Evolutionary conservation across 1,284 basidiomycete species (phyloP).

Genomic region (Cryptococcus hybrid): DNA sequence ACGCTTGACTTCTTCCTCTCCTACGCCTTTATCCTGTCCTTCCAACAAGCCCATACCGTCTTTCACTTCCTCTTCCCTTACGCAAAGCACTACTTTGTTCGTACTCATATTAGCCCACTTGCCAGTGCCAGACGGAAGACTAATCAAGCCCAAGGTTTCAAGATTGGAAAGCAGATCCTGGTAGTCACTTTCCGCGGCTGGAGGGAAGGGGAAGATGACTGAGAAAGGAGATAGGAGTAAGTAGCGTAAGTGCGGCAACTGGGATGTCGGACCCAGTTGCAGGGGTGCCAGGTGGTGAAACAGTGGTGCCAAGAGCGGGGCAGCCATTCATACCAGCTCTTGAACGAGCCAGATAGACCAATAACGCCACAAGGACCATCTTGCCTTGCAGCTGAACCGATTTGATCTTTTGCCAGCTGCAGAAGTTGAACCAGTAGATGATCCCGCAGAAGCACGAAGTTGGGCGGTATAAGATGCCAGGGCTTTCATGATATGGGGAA

Average conservation of each 20-base stretch:
- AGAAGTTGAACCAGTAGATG: conserved; percentile 9
- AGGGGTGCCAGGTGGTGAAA: conserved; percentile 15
- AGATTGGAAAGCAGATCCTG: conserved; percentile 47
- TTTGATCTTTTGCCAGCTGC: conserved; percentile 40
- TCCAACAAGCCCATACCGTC: conserved; percentile 29
- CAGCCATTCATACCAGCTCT: conserved; percentile 36
- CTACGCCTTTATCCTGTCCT: conserved; percentile 16
- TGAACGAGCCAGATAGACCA: conserved; percentile 34
- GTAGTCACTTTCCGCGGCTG: conserved; percentile 47
- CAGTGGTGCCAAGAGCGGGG: conserved; percentile 14
- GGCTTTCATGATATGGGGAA: conserved; percentile 45
- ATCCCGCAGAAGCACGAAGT: conserved; percentile 41
- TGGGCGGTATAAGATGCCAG: conserved; percentile 43
- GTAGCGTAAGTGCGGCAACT: conserved; percentile 41
- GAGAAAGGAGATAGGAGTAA: conserved; percentile 40
- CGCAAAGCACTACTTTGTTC: conserved; percentile 32
- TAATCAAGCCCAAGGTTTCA: conserved; percentile 44
- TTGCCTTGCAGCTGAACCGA: conserved; percentile 48
- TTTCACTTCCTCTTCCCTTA: conserved; percentile 38
- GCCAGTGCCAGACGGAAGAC: background rate
- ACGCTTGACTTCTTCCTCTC: conserved; percentile 34
- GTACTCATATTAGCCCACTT: conserved; percentile 5
- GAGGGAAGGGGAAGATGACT: conserved; percentile 48
- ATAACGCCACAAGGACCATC: conserved; percentile 45
- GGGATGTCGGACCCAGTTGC: conserved; percentile 15